Evolutionary conservation across 495 filamentous ascomycete species (phyloP), one percentile per base, ranked within the genome.

Genomic region (Neurospora hispaniola): DNA sequence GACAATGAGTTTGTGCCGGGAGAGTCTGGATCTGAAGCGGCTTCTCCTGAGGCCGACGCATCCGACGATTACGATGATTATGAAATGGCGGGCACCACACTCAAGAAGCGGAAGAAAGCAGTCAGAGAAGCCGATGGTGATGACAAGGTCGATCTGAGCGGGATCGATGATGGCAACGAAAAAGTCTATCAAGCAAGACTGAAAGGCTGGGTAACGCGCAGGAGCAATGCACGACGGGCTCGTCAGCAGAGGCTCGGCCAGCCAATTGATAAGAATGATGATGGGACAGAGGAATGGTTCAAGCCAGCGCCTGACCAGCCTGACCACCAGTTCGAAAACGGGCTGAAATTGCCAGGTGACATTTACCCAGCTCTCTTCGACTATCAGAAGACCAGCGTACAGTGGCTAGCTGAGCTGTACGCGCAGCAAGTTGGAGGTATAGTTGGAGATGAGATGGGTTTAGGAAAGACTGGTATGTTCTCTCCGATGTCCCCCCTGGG

Each of bases 381-480:
- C 76, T 99, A 98, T 75, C 96, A 99, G 75, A 96, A 95, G 78
- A 96, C 93, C 2, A 93, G 94, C 16, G 94, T 98, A 3, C 92
- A 96, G 78, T 99, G 96, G 96, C 86, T 99, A n/a, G 94, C 93
- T 82, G 94, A 99, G 81, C 83, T 99, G 18, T 94, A 97, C 79
- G 85, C 89, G 54, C 92, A 97, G 79, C 86, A 91, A 74, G 93
- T 97, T 39, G 96, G 96, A 31, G 96, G 96, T 16, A 99, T 99
- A 71, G 87, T 99, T 69, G 96, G 94, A 8, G 96, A 99, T 76
- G 96, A 99, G 84, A 99, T 99, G 96, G 96, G 96, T 0, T 85
- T 98, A 16, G 96, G 96, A 12, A 99, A 99, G 81, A 99, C 96
- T 1, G 78, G 77, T 76, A 20, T 68, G 70, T 71, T 10, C 18